These are phyloP conservation scores for Annulohypoxylon truncatum DNA, from an alignment of 2,329 filamentous ascomycete genomes.

Conservation along the genomic window DNA sequence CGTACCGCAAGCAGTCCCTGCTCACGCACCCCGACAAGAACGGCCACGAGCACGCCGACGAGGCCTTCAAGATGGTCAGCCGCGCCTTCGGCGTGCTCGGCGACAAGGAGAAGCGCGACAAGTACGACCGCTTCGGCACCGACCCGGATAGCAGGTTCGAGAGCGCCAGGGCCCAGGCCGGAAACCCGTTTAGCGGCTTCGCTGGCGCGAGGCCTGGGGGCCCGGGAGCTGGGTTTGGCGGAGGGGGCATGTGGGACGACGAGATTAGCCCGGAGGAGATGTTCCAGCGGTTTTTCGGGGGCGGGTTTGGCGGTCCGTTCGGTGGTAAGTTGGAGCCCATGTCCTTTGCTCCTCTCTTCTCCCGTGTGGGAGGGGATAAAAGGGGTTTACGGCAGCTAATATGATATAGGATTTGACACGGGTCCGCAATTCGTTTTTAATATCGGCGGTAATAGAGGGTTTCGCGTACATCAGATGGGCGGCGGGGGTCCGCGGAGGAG, in stretches of 20 bases:
- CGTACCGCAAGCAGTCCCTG: constrained; percentile 92
- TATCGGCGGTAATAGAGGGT: constrained; percentile 88
- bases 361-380: background rate
- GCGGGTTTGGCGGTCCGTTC: constrained; percentile 73
- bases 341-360: background rate
- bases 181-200: constrained; percentile 56
- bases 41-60: constrained; percentile 92
- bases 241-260: constrained; percentile 79
- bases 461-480: constrained; percentile 96
- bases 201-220: constrained; percentile 52
- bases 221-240: constrained; percentile 60
- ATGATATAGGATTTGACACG: constrained; percentile 71
- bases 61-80: constrained; percentile 98
- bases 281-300: constrained; percentile 96
- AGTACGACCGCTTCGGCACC: constrained; percentile 88
- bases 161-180: constrained; percentile 65
- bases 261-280: constrained; percentile 97
- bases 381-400: constrained; percentile 15
- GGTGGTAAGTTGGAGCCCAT: constrained; percentile 60
- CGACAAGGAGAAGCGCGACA: constrained; percentile 91
- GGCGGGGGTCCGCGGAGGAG: constrained; percentile 80
- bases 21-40: constrained; percentile 99
- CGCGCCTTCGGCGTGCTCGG: constrained; percentile 92
- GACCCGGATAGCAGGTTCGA: constrained; percentile 92
- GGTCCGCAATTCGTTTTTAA: constrained; percentile 96